Evolutionary conservation across 768 basidiomycete species (phyloP).

Genomic region (Chalciporus sphaerocephalus): DNA sequence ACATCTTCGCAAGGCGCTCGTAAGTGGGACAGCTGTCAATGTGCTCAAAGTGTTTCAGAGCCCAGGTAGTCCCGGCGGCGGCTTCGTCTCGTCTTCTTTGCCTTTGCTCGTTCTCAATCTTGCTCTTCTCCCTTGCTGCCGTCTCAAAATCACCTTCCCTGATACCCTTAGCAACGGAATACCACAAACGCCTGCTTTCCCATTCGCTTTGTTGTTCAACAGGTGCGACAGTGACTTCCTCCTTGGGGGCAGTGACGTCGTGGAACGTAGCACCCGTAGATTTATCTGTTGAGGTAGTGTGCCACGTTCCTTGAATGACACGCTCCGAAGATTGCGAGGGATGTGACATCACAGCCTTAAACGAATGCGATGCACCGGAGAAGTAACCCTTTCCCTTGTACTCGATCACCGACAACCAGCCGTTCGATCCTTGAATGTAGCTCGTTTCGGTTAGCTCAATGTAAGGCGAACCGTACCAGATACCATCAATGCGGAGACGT

Average conservation of each 20-base stretch:
- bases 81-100: constrained; percentile 81
- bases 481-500: constrained; percentile 85
- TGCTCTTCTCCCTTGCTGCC: constrained; percentile 83
- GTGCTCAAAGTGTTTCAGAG: constrained; percentile 71
- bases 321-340: constrained; percentile 43
- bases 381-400: constrained; percentile 98
- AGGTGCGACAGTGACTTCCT: constrained; percentile 64
- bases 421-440: constrained; percentile 68
- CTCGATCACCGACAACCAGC: constrained; percentile 66
- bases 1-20: constrained; percentile 57
- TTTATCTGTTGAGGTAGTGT: constrained; percentile 53
- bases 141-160: constrained; percentile 85
- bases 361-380: constrained; percentile 86
- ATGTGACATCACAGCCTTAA: constrained; percentile 75
- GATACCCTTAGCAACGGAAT: constrained; percentile 84
- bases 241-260: constrained; percentile 68
- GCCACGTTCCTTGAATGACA: constrained; percentile 79
- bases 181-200: constrained; percentile 87
- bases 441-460: constrained; percentile 85
- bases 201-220: constrained; percentile 68
- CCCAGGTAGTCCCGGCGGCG: constrained; percentile 69
- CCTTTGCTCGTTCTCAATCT: constrained; percentile 95
- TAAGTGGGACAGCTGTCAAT: constrained; percentile 70
- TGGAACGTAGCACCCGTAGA: constrained; percentile 58
- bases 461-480: constrained; percentile 89